phyloP scores from a whole-genome alignment of 176 grass and related monocot genomes.

The Pontederia paniculata region DNA sequence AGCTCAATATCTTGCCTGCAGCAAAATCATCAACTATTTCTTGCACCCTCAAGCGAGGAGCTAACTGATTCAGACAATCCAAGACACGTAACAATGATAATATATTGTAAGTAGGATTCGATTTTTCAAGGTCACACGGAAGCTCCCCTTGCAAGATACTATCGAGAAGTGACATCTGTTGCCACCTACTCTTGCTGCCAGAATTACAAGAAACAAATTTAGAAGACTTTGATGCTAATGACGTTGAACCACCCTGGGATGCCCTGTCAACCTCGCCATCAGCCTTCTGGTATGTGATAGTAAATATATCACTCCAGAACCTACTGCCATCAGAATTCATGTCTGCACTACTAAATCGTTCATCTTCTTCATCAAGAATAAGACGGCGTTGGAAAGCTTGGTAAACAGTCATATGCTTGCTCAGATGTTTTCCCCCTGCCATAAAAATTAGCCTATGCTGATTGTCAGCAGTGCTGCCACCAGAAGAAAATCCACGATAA shows the following conservation, averaged over 20 bases:
- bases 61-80: slow-evolving; percentile 66
- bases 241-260: slow-evolving; percentile 31
- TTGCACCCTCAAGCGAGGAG: slow-evolving; percentile 47
- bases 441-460: slow-evolving; percentile 61
- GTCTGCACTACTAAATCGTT: slow-evolving; percentile 44
- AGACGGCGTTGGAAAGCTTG: slow-evolving; percentile 71
- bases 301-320: slow-evolving; percentile 79
- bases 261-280: slow-evolving; percentile 36
- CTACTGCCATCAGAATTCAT: slow-evolving; percentile 52
- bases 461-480: slow-evolving; percentile 28
- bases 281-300: slow-evolving; percentile 88
- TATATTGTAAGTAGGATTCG: slow-evolving; percentile 60
- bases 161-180: slow-evolving; percentile 49
- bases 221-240: slow-evolving; percentile 25
- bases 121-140: slow-evolving; percentile 65
- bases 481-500: slow-evolving; percentile 34
- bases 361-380: slow-evolving; percentile 55
- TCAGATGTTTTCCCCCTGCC: slow-evolving; percentile 60
- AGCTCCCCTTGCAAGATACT: slow-evolving; percentile 77
- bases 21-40: slow-evolving; percentile 53
- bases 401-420: slow-evolving; percentile 75
- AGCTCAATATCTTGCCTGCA: slow-evolving; percentile 30
- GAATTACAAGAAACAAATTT: slow-evolving; percentile 35
- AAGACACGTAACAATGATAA: slow-evolving; percentile 63
- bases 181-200: slow-evolving; percentile 15